phyloP scores from a whole-genome alignment of 495 filamentous ascomycete species.

The Tetracladium marchalianum region DNA sequence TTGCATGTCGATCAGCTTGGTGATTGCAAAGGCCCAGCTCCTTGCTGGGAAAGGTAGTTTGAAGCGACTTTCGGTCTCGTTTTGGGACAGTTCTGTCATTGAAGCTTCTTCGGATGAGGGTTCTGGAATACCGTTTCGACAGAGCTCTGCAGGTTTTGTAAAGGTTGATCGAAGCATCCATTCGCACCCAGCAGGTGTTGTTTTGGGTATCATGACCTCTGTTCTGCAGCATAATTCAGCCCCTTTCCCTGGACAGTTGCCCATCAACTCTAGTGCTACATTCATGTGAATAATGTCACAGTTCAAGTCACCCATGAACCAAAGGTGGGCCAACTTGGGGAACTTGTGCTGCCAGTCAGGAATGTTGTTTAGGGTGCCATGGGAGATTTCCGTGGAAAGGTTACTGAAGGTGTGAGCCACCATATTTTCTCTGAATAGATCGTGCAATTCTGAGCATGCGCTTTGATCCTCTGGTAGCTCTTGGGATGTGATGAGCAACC shows the following conservation, averaged over 20 bases:
- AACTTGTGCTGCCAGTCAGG: conserved; percentile 14
- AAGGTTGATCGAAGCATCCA: conserved; percentile 40
- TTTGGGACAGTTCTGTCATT: conserved; percentile 21
- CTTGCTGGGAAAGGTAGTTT: conserved; percentile 39
- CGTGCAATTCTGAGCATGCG: conserved; percentile 24
- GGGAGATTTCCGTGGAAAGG: conserved; percentile 19
- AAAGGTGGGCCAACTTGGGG: conserved; percentile 10
- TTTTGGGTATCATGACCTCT: conserved; percentile 36
- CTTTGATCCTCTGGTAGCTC: neutral
- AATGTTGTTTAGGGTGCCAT: conserved; percentile 9
- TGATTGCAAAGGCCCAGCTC: conserved; percentile 36
- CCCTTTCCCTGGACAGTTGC: conserved; percentile 31
- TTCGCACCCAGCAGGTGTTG: conserved; percentile 30
- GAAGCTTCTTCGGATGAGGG: conserved; percentile 21
- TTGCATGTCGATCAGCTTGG: conserved; percentile 23
- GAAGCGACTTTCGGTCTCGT: conserved; percentile 28
- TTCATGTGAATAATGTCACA: conserved; percentile 46
- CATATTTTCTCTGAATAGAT: conserved; percentile 23
- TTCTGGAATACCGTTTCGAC: conserved; percentile 18
- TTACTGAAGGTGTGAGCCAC: conserved; percentile 29
- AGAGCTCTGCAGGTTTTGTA: conserved; percentile 36
- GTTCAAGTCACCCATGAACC: conserved; percentile 21
- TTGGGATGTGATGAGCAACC: conserved; percentile 10
- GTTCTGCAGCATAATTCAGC: conserved; percentile 38
- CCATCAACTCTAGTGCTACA: conserved; percentile 31